Evolutionary conservation across 2,329 filamentous ascomycete species (phyloP), one percentile per base, ranked within the genome.

Genomic region (Shiraia bambusicola): DNA sequence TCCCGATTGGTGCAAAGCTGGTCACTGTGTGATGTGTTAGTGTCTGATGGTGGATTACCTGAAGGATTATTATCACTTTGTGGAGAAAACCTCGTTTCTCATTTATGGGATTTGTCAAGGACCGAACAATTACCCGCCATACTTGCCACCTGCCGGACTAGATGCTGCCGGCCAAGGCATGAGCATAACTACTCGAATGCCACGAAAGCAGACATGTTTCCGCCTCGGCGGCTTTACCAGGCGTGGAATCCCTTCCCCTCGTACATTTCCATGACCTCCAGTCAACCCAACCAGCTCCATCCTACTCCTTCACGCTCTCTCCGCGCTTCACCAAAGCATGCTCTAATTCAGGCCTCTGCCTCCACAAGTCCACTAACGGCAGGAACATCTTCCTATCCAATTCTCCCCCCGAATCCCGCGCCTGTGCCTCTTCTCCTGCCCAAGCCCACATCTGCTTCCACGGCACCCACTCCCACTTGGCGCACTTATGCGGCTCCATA

Each of bases 401-500:
- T 10, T 56, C 52, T n/a, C 46, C 45, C 9, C 56, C 63, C 1
- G 48, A 52, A 7, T 45, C 47, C 31, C 63, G 64, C 6, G 58
- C 58, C 13, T 59, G 46, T 1, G 63, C 58, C 36, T 65, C 61
- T 61, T 61, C 33, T 24, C 63, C 56, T 1, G 63, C 66, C 61
- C 66, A 72, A 13, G 41, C 46, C 54, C 60, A 58, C 52, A 81
- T 58, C 25, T 75, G 67, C 14, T 69, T 60, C 78, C 78, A 82
- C 1, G 50, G 63, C 1, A 72, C 57, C 77, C 77, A 81, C 15
- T 75, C 65, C 79, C 79, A 82, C 0, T 65, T 67, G 4, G 72
- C 72, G 52, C 79, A 82, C 58, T 81, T 82, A 2, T 79, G 63
- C 0, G 75, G 73, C 47, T 80, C 76, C 50, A 70, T 49, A 4